A percentile compares a stretch with the other conserved stretches of the same genome.
phyloP scores from a whole-genome alignment of 352 stramenopile genomes.

The Pythium monospermum region DNA sequence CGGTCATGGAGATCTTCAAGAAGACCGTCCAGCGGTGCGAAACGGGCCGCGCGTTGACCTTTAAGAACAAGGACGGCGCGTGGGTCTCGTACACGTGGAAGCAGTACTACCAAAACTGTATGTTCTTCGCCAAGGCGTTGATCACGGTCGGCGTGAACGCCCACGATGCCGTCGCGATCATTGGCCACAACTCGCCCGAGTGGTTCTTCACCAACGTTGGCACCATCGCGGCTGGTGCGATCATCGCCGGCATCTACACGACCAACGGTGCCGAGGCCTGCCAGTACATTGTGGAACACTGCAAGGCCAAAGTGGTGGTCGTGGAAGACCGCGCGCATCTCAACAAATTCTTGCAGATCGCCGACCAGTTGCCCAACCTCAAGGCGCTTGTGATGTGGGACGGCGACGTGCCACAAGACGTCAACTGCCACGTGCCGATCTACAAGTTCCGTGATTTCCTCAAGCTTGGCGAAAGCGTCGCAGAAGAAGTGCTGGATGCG shows the following conservation, averaged over 20 bases:
- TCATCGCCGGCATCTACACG: conserved; percentile 82
- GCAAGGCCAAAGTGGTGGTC: conserved; percentile 69
- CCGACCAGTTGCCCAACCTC: conserved; percentile 56
- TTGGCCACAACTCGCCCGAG: conserved; percentile 82
- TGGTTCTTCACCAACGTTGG: conserved; percentile 83
- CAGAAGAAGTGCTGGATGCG: conserved; percentile 24
- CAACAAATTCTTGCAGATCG: conserved; percentile 65
- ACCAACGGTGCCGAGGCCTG: conserved; percentile 73
- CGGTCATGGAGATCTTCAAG: conserved; percentile 27
- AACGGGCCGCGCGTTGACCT: conserved; percentile 13
- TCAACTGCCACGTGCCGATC: conserved; percentile 39
- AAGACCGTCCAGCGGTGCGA: conserved; percentile 19
- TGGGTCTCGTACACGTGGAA: conserved; percentile 60
- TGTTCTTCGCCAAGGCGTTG: conserved; percentile 67
- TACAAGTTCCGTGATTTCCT: conserved; percentile 64
- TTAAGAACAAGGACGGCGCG: conserved; percentile 30
- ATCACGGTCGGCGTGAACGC: conserved; percentile 61
- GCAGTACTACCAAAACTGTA: conserved; percentile 70
- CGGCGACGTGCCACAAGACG: conserved; percentile 30
- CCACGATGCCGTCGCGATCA: conserved; percentile 75
- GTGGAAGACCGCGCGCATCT: conserved; percentile 65
- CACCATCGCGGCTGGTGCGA: conserved; percentile 68
- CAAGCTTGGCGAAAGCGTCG: conserved; percentile 33
- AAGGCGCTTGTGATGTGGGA: conserved; percentile 76
- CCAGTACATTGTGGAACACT: conserved; percentile 79